phyloP scores from a whole-genome alignment of 1,284 basidiomycete species.

The Cryptococcus sp. region DNA sequence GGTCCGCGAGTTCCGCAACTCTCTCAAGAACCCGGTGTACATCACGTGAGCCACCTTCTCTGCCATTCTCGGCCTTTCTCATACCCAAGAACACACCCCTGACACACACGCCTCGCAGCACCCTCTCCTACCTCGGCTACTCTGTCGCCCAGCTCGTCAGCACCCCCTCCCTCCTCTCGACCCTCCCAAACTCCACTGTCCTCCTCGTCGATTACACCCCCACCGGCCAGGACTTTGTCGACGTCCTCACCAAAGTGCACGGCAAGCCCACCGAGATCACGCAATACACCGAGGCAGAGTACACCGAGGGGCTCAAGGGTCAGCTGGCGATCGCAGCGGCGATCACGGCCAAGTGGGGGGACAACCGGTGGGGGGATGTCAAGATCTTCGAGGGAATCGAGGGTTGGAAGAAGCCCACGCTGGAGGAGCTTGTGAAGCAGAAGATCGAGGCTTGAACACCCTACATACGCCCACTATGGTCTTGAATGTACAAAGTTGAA shows the following conservation, averaged over 20 bases:
- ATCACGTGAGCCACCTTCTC: slow-evolving; percentile 13
- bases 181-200: not conserved
- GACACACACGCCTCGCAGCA: not conserved
- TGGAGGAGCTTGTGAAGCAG: slow-evolving; percentile 8
- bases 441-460: no score
- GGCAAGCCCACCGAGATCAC: slow-evolving; percentile 3
- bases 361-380: slow-evolving; percentile 3
- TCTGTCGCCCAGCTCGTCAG: slow-evolving; percentile 8
- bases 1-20: slow-evolving; percentile 6
- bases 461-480: no score
- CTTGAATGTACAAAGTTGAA: no score
- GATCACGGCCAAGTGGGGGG: slow-evolving; percentile 7
- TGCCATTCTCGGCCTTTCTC: no score
- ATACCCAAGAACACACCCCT: no score
- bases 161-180: not conserved
- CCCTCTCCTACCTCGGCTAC: slow-evolving; percentile 10
- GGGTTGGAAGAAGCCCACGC: not conserved
- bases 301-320: not conserved
- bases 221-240: slow-evolving; percentile 10
- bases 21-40: slow-evolving; percentile 2
- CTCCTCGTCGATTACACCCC: slow-evolving; percentile 5
- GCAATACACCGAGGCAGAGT: slow-evolving; percentile 2
- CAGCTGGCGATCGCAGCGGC: slow-evolving; percentile 3
- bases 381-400: slow-evolving; percentile 4
- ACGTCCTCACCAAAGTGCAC: slow-evolving; percentile 7